These are phyloP conservation scores for Fusarium tricinctum DNA, from an alignment of 2,329 filamentous ascomycete genomes.

Conservation along the genomic window DNA sequence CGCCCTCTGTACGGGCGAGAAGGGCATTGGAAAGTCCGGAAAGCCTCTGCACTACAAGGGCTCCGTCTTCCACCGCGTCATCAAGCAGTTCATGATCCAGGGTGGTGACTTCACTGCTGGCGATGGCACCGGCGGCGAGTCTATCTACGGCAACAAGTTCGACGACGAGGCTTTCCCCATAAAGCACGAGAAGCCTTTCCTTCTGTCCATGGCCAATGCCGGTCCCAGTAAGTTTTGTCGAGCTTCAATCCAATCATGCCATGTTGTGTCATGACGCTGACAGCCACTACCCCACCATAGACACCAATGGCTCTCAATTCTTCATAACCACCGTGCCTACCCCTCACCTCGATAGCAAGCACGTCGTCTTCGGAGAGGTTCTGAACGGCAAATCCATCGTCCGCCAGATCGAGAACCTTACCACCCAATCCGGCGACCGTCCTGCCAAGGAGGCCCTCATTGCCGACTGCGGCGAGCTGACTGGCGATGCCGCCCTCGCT, in stretches of 20 bases:
- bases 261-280: slow-evolving; percentile 21
- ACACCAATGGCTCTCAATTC: slow-evolving; percentile 97
- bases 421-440: slow-evolving; percentile 82
- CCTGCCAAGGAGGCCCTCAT: slow-evolving; percentile 81
- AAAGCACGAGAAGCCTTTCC: slow-evolving; percentile 93
- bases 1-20: slow-evolving; percentile 93
- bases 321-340: slow-evolving; percentile 97
- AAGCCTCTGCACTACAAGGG: slow-evolving; percentile 95
- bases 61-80: slow-evolving; percentile 93
- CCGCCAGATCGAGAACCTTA: slow-evolving; percentile 88
- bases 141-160: slow-evolving; percentile 97
- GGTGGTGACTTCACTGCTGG: slow-evolving; percentile 96
- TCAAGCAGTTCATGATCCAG: slow-evolving; percentile 97
- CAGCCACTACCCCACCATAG: slow-evolving; percentile 56
- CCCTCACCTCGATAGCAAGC: slow-evolving; percentile 94
- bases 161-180: slow-evolving; percentile 94
- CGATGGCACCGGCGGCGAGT: slow-evolving; percentile 96
- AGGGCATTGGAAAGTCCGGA: slow-evolving; percentile 83
- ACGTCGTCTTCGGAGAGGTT: slow-evolving; percentile 97
- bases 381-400: slow-evolving; percentile 92
- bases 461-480: slow-evolving; percentile 86
- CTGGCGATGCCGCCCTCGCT: slow-evolving; percentile 75
- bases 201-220: slow-evolving; percentile 98
- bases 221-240: slow-evolving; percentile 76
- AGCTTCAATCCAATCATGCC: neutral